Conservation (phyloP, 495 filamentous ascomycete species). For the Hypoxylon trugodes region DNA sequence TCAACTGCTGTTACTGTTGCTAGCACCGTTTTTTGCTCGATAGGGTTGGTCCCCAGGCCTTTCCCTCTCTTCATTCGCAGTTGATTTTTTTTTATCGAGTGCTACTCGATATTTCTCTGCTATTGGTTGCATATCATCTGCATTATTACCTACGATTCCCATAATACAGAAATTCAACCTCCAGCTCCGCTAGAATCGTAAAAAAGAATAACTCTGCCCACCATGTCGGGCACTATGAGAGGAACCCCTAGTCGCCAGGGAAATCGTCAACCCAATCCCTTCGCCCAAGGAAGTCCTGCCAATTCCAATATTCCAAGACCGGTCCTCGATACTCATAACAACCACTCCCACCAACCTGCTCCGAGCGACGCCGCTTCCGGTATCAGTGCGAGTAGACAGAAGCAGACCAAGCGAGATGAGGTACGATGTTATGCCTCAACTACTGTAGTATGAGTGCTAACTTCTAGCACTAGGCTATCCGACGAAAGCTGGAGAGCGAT, state of each 20-base stretch:
- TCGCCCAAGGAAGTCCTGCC: constrained; percentile 66
- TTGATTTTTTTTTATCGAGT: constrained; percentile 17
- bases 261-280: constrained; percentile 73
- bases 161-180: not conserved
- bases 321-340: constrained; percentile 71
- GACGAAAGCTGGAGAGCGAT: constrained; percentile 94
- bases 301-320: constrained; percentile 85
- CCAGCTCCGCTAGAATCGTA: not conserved
- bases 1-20: constrained; percentile 17
- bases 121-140: constrained; percentile 11
- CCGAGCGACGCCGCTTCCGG: constrained; percentile 75
- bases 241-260: constrained; percentile 69
- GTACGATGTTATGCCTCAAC: constrained; percentile 61
- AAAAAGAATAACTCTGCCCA: constrained; percentile 2
- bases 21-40: constrained; percentile 5
- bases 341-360: constrained; percentile 48
- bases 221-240: constrained; percentile 57
- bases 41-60: constrained; percentile 11
- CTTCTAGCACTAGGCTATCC: constrained; percentile 76
- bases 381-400: constrained; percentile 86
- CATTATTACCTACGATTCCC: constrained; percentile 7
- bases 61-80: constrained; percentile 10
- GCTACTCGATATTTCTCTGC: constrained; percentile 4
- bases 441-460: constrained; percentile 42
- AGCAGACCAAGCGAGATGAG: constrained; percentile 98